Conservation (phyloP, 2,329 filamentous ascomycete genomes). For the Alternaria burnsii region DNA sequence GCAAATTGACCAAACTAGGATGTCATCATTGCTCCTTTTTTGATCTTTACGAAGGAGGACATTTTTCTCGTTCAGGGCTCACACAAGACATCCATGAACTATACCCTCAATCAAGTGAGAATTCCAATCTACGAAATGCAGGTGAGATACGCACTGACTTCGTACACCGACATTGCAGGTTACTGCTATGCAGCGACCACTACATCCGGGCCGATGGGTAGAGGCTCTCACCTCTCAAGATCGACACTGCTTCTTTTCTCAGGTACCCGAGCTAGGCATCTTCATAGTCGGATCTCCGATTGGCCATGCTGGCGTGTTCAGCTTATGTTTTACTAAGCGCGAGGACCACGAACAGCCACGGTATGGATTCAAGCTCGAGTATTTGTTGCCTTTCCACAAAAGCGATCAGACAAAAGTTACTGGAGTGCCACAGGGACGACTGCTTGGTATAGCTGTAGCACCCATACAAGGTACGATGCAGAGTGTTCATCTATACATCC, state of each 20-base stretch:
- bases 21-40: slow-evolving; percentile 36
- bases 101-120: slow-evolving; percentile 3
- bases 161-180: slow-evolving; percentile 14
- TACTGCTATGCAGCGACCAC: slow-evolving; percentile 51
- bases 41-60: slow-evolving; percentile 56
- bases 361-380: slow-evolving; percentile 63
- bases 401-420: slow-evolving; percentile 14
- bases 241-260: slow-evolving; percentile 68
- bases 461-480: slow-evolving; percentile 63
- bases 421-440: slow-evolving; percentile 42
- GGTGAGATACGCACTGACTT: neutral
- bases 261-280: slow-evolving; percentile 75
- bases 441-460: slow-evolving; percentile 74
- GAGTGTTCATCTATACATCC: neutral
- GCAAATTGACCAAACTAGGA: neutral
- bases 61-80: slow-evolving; percentile 55
- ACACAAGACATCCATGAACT: slow-evolving; percentile 22
- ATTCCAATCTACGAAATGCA: neutral
- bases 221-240: slow-evolving; percentile 41
- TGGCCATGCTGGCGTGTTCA: slow-evolving; percentile 70
- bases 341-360: slow-evolving; percentile 50
- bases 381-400: slow-evolving; percentile 59
- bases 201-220: slow-evolving; percentile 20
- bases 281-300: slow-evolving; percentile 72
- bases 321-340: slow-evolving; percentile 58